These are phyloP conservation scores for Viola odorata DNA, from an alignment of 345 rosid species.

Conservation along the genomic window DNA sequence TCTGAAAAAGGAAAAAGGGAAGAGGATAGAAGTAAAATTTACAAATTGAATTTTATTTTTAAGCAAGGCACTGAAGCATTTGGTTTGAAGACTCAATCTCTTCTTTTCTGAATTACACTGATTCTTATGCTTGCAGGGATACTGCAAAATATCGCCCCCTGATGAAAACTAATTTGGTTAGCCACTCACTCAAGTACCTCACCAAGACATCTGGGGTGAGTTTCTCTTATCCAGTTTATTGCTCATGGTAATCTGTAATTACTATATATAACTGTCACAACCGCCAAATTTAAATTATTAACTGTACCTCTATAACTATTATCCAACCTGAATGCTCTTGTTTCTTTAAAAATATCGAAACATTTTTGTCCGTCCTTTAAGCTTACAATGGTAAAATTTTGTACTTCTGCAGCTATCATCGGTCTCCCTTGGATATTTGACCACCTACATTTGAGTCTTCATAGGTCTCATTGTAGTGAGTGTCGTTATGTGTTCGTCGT, in stretches of 20 bases:
- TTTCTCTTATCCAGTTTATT: slow-evolving; percentile 10
- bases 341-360: no score
- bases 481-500: neutral
- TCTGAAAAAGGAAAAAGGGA: no score
- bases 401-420: neutral
- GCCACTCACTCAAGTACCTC: slow-evolving; percentile 76
- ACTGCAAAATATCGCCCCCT: slow-evolving; percentile 65
- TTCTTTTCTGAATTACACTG: neutral
- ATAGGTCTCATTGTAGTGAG: neutral
- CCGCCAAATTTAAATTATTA: no score
- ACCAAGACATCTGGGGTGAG: slow-evolving; percentile 57
- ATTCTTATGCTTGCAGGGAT: slow-evolving; percentile 44
- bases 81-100: neutral
- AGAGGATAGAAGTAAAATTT: no score
- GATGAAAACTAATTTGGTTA: slow-evolving; percentile 65
- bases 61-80: neutral
- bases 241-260: neutral
- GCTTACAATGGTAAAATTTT: neutral
- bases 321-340: neutral
- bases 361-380: slow-evolving; percentile 11
- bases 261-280: neutral
- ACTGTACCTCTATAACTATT: no score
- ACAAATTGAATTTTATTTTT: no score
- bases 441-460: neutral
- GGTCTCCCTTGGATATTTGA: no score